Conservation (phyloP, 768 basidiomycete species). For the Leucocoprinus birnbaumii region DNA sequence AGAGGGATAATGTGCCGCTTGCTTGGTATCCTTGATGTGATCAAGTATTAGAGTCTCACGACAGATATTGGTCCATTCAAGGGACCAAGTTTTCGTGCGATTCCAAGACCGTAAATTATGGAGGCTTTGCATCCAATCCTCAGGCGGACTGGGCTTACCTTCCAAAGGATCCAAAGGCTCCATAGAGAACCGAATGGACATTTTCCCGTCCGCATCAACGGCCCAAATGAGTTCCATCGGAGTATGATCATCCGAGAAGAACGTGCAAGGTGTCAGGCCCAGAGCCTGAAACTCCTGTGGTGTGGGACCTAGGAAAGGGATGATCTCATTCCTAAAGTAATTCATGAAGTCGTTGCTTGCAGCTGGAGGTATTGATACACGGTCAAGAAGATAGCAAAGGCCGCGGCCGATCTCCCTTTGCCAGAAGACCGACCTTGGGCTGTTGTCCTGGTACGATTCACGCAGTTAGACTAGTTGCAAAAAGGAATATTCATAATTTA, state of each 20-base stretch:
- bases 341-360: slow-evolving; percentile 8
- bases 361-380: slow-evolving; percentile 2
- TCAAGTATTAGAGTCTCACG: slow-evolving; percentile 13
- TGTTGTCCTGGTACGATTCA: too few relatives aligned
- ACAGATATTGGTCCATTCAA: slow-evolving; percentile 17
- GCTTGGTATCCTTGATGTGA: background rate
- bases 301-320: slow-evolving; percentile 14
- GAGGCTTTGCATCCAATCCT: slow-evolving; percentile 4
- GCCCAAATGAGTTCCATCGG: slow-evolving; percentile 17
- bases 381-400: slow-evolving; percentile 9
- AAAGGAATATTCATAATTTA: too few relatives aligned
- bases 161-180: slow-evolving; percentile 13
- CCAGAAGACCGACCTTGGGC: slow-evolving; percentile 7
- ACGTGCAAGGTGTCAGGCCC: slow-evolving; percentile 11
- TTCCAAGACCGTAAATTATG: slow-evolving; percentile 8
- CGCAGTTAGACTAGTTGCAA: too few relatives aligned
- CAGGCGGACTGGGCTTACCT: slow-evolving; percentile 10
- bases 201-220: slow-evolving; percentile 14
- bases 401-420: slow-evolving; percentile 7
- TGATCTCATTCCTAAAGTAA: slow-evolving; percentile 6
- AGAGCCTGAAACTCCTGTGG: slow-evolving; percentile 8
- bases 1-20: slow-evolving; percentile 7
- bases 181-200: slow-evolving; percentile 17
- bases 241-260: slow-evolving; percentile 17
- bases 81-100: slow-evolving; percentile 8